A percentile compares a stretch with the other conserved stretches of the same genome.
Evolutionary conservation across 345 rosid species (phyloP).

Genomic region (Populus alba): DNA sequence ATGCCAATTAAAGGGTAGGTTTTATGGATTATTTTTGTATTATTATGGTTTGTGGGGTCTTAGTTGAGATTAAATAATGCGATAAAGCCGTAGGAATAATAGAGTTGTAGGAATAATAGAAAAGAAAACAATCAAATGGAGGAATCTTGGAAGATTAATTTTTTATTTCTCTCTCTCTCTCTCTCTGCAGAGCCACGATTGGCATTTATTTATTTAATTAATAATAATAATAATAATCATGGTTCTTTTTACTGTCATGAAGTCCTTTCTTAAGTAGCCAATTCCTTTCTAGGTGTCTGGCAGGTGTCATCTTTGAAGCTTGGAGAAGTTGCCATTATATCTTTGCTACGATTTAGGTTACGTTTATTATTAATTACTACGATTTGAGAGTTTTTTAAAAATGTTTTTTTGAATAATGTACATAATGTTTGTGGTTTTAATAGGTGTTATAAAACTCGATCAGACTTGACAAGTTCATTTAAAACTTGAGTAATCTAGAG

Average conservation of each 20-base stretch:
- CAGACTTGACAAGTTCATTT: fast-evolving
- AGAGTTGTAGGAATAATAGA: not conserved
- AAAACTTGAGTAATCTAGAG: too few species aligned
- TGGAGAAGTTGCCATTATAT: not conserved
- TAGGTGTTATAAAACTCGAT: fast-evolving
- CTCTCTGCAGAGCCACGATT: not conserved
- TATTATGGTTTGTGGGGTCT: not conserved
- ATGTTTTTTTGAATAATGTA: too few species aligned
- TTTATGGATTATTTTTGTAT: too few species aligned
- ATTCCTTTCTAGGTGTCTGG: not conserved
- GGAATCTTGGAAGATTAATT: not conserved
- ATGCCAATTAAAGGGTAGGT: too few species aligned
- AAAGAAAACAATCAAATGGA: not conserved
- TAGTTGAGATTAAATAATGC: not conserved
- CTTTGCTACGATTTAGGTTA: too few species aligned
- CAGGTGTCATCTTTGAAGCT: not conserved
- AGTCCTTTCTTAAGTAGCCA: not conserved
- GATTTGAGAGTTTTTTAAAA: too few species aligned
- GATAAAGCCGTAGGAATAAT: not conserved
- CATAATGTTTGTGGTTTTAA: too few species aligned
- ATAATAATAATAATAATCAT: not conserved
- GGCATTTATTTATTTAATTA: not conserved
- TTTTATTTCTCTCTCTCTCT: not conserved
- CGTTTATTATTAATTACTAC: too few species aligned
- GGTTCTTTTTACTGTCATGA: not conserved